Evolutionary conservation across 352 stramenopile species (phyloP), one percentile per base, ranked within the genome.

Genomic region (Pythium sp.): DNA sequence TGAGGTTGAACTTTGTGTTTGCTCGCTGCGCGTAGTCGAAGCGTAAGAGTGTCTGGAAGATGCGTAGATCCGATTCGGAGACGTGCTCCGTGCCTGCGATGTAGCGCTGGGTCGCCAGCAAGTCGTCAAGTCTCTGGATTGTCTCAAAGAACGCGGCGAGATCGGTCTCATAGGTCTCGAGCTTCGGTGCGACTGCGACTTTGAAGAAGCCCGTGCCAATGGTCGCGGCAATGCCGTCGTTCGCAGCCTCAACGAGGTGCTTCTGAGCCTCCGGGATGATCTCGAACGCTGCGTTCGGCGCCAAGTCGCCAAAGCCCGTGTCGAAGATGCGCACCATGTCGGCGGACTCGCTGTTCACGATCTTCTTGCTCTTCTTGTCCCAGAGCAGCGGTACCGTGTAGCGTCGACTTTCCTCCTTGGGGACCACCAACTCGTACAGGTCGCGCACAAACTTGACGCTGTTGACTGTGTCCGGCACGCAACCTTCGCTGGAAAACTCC

Each of bases 301-400:
- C 49, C 46, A 78, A 67, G 2, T 78, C 69, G 56, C 83, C 74
- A 43, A 89, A 87, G 18, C 65, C 78, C 20, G 43, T 65, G 62
- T 74, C 67, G 20, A 97, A 67, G 60, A 91, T 85, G 36, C 84
- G 76, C 38, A 96, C 72, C 53, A 97, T 94, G 24, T 76, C 67
- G 53, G 76, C 79, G 38, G 79, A 91, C 72, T 96, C 84, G 67
- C 92, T 94, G 22, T 72, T 88, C 7, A 96, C 82, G 68, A 96
- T 95, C 38, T 72, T 80, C 12, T 79, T 63, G n/a, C 58, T 77
- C 74, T 84, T 79, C 43, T 76, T 78, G 79, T 95, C 87, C 57
- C 92, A 79, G n/a, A 97, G 72, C 15, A 96, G 57, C 15, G 88
- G 90, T 7, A 91, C 87, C 18, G 87, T 72, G 55, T 76, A 80